Percentiles rank a stretch among this genome's conserved stretches.
These are phyloP conservation scores for Dothiorella sarmentorum DNA, from an alignment of 2,329 filamentous ascomycete species.

Conservation along the genomic window DNA sequence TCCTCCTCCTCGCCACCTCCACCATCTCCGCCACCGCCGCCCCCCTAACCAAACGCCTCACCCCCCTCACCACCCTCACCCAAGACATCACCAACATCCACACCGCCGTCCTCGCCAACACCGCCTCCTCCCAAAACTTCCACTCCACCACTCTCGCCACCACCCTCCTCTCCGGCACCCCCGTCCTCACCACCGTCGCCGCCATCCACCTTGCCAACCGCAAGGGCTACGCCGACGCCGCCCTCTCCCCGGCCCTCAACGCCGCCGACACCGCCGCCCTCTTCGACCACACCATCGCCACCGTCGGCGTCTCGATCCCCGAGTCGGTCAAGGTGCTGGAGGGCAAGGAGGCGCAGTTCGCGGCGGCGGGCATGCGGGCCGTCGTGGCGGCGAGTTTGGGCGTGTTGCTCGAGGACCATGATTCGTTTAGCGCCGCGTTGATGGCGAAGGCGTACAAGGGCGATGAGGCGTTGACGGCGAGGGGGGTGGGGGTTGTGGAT, in stretches of 20 bases:
- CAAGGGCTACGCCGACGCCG: conserved; percentile 24
- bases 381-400: conserved; percentile 23
- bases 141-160: conserved; percentile 19
- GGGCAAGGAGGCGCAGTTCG: conserved; percentile 22
- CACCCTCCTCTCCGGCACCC: conserved; percentile 17
- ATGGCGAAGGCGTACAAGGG: conserved; percentile 10
- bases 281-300: conserved; percentile 22
- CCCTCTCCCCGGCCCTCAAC: conserved; percentile 20
- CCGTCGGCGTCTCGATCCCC: conserved; percentile 23
- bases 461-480: conserved; percentile 3
- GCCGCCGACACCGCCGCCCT: conserved; percentile 21
- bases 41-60: not conserved
- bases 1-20: not conserved
- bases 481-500: conserved; percentile 18
- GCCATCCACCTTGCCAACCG: conserved; percentile 22
- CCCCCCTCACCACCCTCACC: conserved; percentile 20
- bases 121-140: conserved; percentile 19
- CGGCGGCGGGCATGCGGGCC: conserved; percentile 10
- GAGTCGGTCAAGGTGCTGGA: conserved; percentile 22
- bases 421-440: conserved; percentile 20
- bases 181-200: conserved; percentile 24
- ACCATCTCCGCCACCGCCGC: not conserved
- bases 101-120: conserved; percentile 20
- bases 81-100: conserved; percentile 24
- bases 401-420: conserved; percentile 21